Base-by-base conservation (phyloP, 2,329 filamentous ascomycete genomes). In the Scopulariopsis brevicaulis region DNA sequence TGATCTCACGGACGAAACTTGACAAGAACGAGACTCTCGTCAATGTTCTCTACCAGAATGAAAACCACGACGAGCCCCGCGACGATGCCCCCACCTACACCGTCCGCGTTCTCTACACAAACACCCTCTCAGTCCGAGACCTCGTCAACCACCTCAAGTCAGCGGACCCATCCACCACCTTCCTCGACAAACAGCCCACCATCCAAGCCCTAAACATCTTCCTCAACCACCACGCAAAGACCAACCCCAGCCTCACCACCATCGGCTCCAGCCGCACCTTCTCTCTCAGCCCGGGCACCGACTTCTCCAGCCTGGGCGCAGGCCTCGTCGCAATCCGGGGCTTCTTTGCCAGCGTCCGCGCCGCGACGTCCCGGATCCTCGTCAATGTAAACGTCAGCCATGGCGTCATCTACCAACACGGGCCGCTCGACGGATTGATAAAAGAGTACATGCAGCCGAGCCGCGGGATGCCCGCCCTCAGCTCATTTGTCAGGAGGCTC, bases 381-480 rank as follows among this genome's bases (percentile, higher is more conserved):
- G 67, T 83, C 34, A 84, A 84, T 60, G 71, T 73, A 53, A 82
- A 84, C 58, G 75, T 81, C 12, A 77, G 77, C 0, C 76, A 82
- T 60, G 77, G 75, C 2, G 72, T 81, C 20, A 83, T 83, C 28
- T 56, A 71, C 57, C 46, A 65, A 1, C 56, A 59, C 2, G 66
- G 64, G 0, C 60, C 61, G 0, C 63, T 73, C 2, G 53, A 60
- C n/a, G 32, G 60, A 11, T 28, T 66, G 0, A 63, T 68, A 34
- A 14, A 46, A 1, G 56, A 55, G 7, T 56, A 51, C 6, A 52
- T 59, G 4, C 58, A 48, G 14, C 55, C 32, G 12, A 32, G 34
- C 46, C 11, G 43, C 7, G 54, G 59, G 25, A 52, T 62, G 34
- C 22, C 55, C 37, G 59, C 50, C 14, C 60, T 74, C 12, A 66